Base-by-base conservation (phyloP, 495 filamentous ascomycete genomes). In the Penicillium coffeae region DNA sequence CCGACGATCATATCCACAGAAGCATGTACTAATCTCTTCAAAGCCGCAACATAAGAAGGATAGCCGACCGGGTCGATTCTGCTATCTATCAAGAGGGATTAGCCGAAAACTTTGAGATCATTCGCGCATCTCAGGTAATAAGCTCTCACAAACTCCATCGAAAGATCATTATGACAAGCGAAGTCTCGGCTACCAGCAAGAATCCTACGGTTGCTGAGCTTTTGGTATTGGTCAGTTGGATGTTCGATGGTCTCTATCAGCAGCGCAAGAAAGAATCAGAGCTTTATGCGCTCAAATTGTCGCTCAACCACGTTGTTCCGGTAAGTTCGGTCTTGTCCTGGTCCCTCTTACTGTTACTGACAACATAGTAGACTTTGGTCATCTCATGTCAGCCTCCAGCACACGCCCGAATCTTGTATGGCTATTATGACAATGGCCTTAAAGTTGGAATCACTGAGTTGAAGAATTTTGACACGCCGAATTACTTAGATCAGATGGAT, bases 381-480 rank as follows among this genome's bases (percentile, higher is more conserved):
- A 47, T 52, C 10, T 52, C 49, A 3, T 52, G 46, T 30, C 49
- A 47, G 13, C 43, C 49, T 2, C 34, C 35, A 13, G 35, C 21
- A 16, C 36, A 27, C 14, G 49, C 44, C 15, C 49, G 49, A 20
- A 19, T 52, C 3, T 35, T 52, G 21, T 40, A 41, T n/a, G 42
- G 49, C 16, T 52, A 47, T 15, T 47, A 40, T 15, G 42, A 39
- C 36, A 2, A 37, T 0, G 37, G 42, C 19, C 42, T 52, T 15
- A 34, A 45, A 33, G n/a, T 52, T 1, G 42, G 35, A 16, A 39
- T 40, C 27, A 52, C 42, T 20, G 27, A 37, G 27, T 21, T 42
- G 21, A 12, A 38, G 4, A 13, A 46, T 14, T 52, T 52, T 36
- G 42, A 52, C 7, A 20, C 25, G 18, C 8, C 19, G 14, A 18